Evolutionary conservation across 768 basidiomycete genomes (phyloP), one percentile per base, ranked within the genome.

Genomic region (Leccinum rimulosum): DNA sequence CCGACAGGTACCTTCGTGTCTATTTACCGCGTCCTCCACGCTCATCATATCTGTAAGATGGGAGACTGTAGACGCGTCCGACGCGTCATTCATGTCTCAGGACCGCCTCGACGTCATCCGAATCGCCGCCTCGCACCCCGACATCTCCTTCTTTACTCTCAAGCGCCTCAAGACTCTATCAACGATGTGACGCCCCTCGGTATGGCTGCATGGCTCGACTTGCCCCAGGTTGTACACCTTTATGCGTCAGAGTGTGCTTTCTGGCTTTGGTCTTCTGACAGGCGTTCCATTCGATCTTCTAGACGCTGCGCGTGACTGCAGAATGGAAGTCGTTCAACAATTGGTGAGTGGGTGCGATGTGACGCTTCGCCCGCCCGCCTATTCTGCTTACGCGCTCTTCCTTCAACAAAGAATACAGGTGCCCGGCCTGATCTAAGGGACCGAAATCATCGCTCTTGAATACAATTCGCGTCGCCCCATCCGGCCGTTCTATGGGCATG

Each of bases 251-350:
- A 56, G n/a, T 9, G 54, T 1, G 9, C 36, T 10, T 52, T 9
- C 57, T 55, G 33, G 51, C 62, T 55, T 19, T 54, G 58, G 38
- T 49, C 50, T 45, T 22, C 25, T 17, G 40, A 12, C 19, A 8
- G 17, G 14, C 35, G 35, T 36, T 36, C 61, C 38, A 55, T 52
- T 14, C 15, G 8, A n/a, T 43, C 6, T 50, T 61, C 57, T 68
- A 93, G 90, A 92, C 73, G 89, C 90, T 31, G 82, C 88, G 50
- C 84, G 90, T 58, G 90, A 93, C 71, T 84, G 86, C 50, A 82
- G 80, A 64, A 68, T 85, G 45, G 80, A 85, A 55, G 86, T 91
- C n/a, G 87, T 86, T 8, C 79, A 82, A 61, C 74, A 79, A 62
- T 75, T 92, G 73, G 89, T 89, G 71, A 73, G 89, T 89, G 71